phyloP scores from a whole-genome alignment of 1,284 basidiomycete species.

The Leccinum pseudoinsigne region DNA sequence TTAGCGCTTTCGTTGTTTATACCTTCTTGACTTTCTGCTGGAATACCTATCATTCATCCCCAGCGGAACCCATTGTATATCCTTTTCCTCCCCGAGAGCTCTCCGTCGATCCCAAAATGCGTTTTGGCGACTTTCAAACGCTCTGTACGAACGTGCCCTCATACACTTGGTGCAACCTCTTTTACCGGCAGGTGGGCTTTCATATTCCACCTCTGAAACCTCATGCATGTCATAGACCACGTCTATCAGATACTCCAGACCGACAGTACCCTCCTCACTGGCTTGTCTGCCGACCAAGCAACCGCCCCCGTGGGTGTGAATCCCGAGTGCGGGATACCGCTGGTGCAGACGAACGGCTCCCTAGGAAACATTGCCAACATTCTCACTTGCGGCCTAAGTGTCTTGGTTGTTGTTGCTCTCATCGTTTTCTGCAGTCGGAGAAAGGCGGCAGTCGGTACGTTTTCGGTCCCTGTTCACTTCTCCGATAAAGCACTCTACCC shows the following conservation, averaged over 20 bases:
- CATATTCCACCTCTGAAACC: not conserved
- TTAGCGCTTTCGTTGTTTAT: constrained; percentile 22
- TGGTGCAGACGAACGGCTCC: constrained; percentile 47
- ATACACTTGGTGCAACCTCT: constrained; percentile 73
- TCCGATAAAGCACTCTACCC: not conserved
- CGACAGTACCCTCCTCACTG: constrained; percentile 36
- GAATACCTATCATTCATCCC: constrained; percentile 15
- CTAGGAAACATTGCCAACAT: constrained; percentile 77
- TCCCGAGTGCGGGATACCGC: constrained; percentile 53
- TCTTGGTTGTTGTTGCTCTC: constrained; percentile 51
- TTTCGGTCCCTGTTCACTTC: not conserved
- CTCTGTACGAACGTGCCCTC: constrained; percentile 60
- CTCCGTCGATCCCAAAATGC: constrained; percentile 36
- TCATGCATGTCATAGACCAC: constrained; percentile 11
- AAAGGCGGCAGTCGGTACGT: constrained; percentile 45
- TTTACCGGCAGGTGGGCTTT: constrained; percentile 57
- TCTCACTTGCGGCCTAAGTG: constrained; percentile 60
- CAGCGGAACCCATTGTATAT: constrained; percentile 1
- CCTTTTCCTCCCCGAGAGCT: not conserved
- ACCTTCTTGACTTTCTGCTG: constrained; percentile 15
- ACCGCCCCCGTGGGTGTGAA: constrained; percentile 60
- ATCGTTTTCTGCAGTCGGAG: constrained; percentile 45
- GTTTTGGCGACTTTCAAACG: constrained; percentile 60
- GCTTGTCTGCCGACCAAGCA: constrained; percentile 39
- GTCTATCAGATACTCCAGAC: constrained; percentile 37